Evolutionary conservation across 257 asterid species (phyloP), one percentile per base, ranked within the genome.

Genomic region (Ligustrum vulgare): DNA sequence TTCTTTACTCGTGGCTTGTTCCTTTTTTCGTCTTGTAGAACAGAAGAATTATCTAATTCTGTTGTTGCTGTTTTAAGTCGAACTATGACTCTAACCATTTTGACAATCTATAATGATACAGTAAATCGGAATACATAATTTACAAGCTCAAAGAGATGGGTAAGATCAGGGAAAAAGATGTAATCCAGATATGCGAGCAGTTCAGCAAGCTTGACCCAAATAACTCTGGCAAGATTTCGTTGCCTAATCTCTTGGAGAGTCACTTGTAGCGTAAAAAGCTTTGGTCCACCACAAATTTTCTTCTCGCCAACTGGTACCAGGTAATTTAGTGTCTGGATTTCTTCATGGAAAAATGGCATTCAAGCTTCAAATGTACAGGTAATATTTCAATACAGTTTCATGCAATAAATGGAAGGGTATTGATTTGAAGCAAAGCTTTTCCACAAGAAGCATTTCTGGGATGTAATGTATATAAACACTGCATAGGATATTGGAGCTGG

Each of bases 101-200:
- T 34, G 32, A 41, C 69, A 9, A 8, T 32, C 23, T 34, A 8
- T 35, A 28, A 68, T 68, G 37, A 32, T 22, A 45, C 89, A 87
- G 87, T 71, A 86, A 88, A 79, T 88, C 92, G 8, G 89, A 88
- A 31, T 88, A 84, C 51, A 67, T 87, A 23, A 78, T 85, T 54
- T 84, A 83, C 88, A 88, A 85, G 84, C 82, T 84, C 8, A 85
- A 87, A 77, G 86, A 83, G 83, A 85, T 85, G 90, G 87, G 88
- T 23, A 87, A 85, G 86, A 82, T 87, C 6, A 78, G 77, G 35
- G 90, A 85, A 73, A 87, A 85, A 65, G 92, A 87, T 75, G 72
- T 85, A 8, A 31, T 43, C 82, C 90, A 87, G 82, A 84, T 85
- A 68, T 85, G 87, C 20, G 79, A 85, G 72, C 90, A 82, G 79